Base-by-base conservation (phyloP, 306 rosid species). In the Delonix regia region DNA sequence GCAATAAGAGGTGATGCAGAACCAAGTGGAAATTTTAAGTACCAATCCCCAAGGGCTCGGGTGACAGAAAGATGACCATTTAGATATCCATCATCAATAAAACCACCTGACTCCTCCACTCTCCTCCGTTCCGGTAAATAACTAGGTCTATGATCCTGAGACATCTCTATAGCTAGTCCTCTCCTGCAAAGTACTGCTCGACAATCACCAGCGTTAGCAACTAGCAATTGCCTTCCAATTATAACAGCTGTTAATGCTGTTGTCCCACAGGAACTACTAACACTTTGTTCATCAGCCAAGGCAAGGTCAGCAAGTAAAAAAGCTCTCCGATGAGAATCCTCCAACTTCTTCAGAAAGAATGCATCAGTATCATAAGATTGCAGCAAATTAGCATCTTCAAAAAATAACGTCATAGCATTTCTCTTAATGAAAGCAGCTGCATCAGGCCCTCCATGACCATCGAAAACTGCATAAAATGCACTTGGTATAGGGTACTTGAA, bases 171-270 rank as follows among this genome's bases (percentile, higher is more conserved):
- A 22, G 98, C 94, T 3, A 28, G 22, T 27, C 98, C 97, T 39
- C 89, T 90, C 76, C 84, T 44, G 72, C 97, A 90, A 75, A 94
- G 90, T 51, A 94, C 97, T 0, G 98, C 98, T 78, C 98, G 89
- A 75, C 98, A 94, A 82, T 94, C 98, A 14, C 98, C 98, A 0
- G 88, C 98, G 78, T 91, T 94, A 27, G 98, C 98, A 63, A 94
- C 94, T 55, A 91, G 73, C 77, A 94, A 86, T 80, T 91, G 90
- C 47, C 86, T 88, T 85, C 98, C 97, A 53, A 90, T 85, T 51
- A 94, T 71, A 33, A 94, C 81, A 36, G 92, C 97, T 45, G 97
- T 91, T 72, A 94, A 74, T 24, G 97, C 98, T 1, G 97, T 94
- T 22, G 98, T 94, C 57, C 98, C 98, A 49, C 94, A 90, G 0